A percentile compares a stretch with the other conserved stretches of the same genome.
These are phyloP conservation scores for Phellopilus nigrolimitatus DNA, from an alignment of 1,284 basidiomycete genomes.

Conservation along the genomic window DNA sequence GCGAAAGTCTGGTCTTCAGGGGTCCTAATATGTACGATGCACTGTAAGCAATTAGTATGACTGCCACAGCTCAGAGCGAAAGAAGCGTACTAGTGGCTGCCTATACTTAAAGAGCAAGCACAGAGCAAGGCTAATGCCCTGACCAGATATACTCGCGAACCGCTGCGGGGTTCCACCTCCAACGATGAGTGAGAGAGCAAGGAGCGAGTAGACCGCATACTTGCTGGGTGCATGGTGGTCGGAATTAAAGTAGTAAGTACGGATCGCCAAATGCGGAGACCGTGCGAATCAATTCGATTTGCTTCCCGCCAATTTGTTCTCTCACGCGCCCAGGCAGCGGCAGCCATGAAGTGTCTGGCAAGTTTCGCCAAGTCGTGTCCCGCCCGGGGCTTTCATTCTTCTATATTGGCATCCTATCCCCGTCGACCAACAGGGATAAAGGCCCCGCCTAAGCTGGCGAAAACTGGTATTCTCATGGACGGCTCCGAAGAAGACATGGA, in stretches of 20 bases:
- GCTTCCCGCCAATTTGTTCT: neutral
- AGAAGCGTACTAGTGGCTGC: conserved; percentile 63
- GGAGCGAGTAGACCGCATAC: neutral
- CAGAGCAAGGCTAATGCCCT: conserved; percentile 62
- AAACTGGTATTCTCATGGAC: conserved; percentile 19
- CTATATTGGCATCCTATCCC: conserved; percentile 7
- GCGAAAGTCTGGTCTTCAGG: conserved; percentile 64
- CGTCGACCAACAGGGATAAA: conserved; percentile 2
- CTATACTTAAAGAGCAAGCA: conserved; percentile 70
- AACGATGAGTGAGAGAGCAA: conserved; percentile 5
- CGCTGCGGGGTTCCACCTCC: conserved; percentile 2
- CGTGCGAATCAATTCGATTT: neutral
- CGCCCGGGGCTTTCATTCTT: conserved; percentile 8
- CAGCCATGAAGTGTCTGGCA: conserved; percentile 6
- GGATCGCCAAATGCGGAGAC: conserved; percentile 8
- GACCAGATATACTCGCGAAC: conserved; percentile 41
- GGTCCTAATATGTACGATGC: conserved; percentile 70
- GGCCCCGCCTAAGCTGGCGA: conserved; percentile 13
- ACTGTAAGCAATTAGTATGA: conserved; percentile 32
- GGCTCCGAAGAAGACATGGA: conserved; percentile 14
- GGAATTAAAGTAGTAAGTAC: too few species aligned
- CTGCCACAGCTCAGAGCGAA: neutral
- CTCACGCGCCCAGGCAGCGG: neutral
- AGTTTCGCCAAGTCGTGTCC: conserved; percentile 5
- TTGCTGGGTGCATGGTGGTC: neutral